These are phyloP conservation scores for Malus sieversii DNA, from an alignment of 306 rosid genomes.

Conservation along the genomic window DNA sequence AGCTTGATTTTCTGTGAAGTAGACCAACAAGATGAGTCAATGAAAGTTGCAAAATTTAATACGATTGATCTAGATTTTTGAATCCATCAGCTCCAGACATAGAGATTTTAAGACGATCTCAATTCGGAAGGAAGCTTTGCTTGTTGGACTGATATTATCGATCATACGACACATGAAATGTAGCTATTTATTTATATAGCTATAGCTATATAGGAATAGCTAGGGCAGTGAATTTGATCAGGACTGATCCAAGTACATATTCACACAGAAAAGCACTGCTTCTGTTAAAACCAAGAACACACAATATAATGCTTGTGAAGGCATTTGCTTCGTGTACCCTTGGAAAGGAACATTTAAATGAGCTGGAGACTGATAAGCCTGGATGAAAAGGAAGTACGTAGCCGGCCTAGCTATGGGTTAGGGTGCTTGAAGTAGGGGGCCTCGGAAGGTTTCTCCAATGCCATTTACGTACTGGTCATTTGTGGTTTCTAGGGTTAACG, in stretches of 20 bases:
- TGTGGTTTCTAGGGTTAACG: slow-evolving; percentile 41
- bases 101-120: no score
- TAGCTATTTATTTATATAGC: background rate
- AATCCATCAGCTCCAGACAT: accelerated
- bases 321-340: slow-evolving; percentile 24
- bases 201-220: background rate
- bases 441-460: slow-evolving; percentile 18
- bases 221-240: background rate
- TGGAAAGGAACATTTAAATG: slow-evolving; percentile 19
- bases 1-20: no score
- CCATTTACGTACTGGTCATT: slow-evolving; percentile 36
- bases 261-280: background rate
- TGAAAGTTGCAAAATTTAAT: no score
- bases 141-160: background rate
- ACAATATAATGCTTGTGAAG: slow-evolving; percentile 19
- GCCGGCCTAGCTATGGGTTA: slow-evolving; percentile 44
- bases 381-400: slow-evolving; percentile 11
- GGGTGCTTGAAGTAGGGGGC: slow-evolving; percentile 8
- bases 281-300: slow-evolving; percentile 8
- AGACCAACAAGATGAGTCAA: no score
- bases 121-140: background rate
- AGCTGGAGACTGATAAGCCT: slow-evolving; percentile 13
- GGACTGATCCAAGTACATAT: background rate
- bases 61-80: no score
- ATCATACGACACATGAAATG: background rate